These are phyloP conservation scores for Hypoxylon sp. DNA, from an alignment of 2,329 filamentous ascomycete genomes.

Conservation along the genomic window DNA sequence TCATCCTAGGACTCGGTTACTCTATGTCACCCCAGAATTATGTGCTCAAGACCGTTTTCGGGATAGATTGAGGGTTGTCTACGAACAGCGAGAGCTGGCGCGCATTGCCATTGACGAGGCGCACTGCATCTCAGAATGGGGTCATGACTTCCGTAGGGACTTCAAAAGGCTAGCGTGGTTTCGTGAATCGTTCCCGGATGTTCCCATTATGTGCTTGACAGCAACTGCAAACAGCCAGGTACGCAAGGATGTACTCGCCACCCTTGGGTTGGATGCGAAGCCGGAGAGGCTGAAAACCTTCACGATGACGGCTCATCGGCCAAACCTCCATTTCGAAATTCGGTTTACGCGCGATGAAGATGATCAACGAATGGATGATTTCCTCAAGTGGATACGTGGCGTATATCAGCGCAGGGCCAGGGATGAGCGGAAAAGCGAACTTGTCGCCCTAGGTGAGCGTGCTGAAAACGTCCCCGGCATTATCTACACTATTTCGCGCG, in stretches of 20 bases:
- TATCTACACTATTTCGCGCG: constrained; percentile 81
- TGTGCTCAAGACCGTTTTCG: constrained; percentile 85
- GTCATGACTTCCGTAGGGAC: constrained; percentile 94
- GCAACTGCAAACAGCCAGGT: constrained; percentile 89
- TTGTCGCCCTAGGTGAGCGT: constrained; percentile 66
- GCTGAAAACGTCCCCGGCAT: constrained; percentile 78
- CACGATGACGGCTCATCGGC: constrained; percentile 83
- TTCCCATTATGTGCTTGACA: constrained; percentile 92
- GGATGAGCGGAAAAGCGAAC: constrained; percentile 69
- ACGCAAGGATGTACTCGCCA: constrained; percentile 82
- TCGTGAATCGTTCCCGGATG: constrained; percentile 81
- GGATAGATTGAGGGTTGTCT: constrained; percentile 76
- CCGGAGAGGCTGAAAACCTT: constrained; percentile 76
- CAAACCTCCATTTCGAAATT: constrained; percentile 92
- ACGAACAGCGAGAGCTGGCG: constrained; percentile 86
- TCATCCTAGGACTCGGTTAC: constrained; percentile 82
- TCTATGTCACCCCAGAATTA: constrained; percentile 94
- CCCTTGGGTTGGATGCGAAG: constrained; percentile 73
- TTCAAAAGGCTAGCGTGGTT: constrained; percentile 92
- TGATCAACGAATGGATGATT: constrained; percentile 77
- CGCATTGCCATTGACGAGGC: constrained; percentile 93
- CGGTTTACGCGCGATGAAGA: constrained; percentile 83
- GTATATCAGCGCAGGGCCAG: constrained; percentile 77
- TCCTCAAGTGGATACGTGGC: constrained; percentile 80
- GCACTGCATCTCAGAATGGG: constrained; percentile 98